Conservation (phyloP, 345 rosid species). For the Xanthoceras sorbifolium region DNA sequence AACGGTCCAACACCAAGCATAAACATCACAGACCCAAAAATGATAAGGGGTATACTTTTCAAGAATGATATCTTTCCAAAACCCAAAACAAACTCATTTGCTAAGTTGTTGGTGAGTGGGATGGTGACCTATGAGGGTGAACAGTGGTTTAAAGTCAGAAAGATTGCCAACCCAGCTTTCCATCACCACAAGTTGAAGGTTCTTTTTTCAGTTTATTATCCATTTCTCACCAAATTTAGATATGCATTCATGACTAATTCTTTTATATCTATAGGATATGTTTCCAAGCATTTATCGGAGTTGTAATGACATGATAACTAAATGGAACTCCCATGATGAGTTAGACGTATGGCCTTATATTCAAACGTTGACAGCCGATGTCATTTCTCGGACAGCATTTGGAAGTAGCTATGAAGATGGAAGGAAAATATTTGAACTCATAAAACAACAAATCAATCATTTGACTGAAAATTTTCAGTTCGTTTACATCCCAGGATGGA, state of each 20-base stretch:
- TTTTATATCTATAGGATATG: constrained; percentile 27
- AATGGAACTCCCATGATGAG: constrained; percentile 36
- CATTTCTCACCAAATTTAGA: too few species aligned
- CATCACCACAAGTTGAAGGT: constrained; percentile 9
- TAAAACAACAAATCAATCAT: constrained; percentile 26
- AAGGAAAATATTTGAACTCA: constrained; percentile 40
- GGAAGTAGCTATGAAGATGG: constrained; percentile 55
- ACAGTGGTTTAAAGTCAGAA: constrained; percentile 18
- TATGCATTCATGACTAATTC: not conserved
- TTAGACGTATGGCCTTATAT: constrained; percentile 45
- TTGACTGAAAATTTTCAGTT: not conserved
- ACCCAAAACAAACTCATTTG: not conserved
- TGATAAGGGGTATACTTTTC: not conserved
- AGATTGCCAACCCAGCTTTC: constrained; percentile 13
- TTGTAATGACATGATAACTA: constrained; percentile 31
- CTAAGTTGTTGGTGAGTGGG: not conserved
- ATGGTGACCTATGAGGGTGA: not conserved
- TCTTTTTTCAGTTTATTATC: not conserved
- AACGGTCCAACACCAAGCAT: constrained; percentile 15
- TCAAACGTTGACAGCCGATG: constrained; percentile 42
- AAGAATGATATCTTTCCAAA: not conserved
- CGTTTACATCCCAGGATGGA: constrained; percentile 45
- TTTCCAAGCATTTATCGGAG: constrained; percentile 26
- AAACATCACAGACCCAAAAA: constrained; percentile 16
- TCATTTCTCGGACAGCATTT: constrained; percentile 51